Evolutionary conservation across 2,329 filamentous ascomycete species (phyloP).

Genomic region (Diaporthe citri): DNA sequence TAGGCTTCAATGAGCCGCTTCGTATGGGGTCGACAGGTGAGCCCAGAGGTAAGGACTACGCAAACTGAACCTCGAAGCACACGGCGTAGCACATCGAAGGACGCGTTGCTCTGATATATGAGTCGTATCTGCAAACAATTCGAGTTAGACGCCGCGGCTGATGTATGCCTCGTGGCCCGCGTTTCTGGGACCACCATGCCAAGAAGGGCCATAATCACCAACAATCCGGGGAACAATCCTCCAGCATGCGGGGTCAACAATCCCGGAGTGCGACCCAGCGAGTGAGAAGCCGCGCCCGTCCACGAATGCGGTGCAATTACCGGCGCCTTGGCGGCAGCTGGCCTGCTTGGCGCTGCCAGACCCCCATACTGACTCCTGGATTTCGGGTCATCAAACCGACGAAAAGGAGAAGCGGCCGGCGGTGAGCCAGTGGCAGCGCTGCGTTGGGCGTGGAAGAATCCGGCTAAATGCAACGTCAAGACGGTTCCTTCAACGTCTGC

Average conservation of each 20-base stretch:
- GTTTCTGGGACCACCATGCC: constrained; percentile 22
- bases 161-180: constrained; percentile 1
- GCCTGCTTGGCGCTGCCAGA: constrained; percentile 19
- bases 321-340: constrained; percentile 28
- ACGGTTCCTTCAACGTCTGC: constrained; percentile 23
- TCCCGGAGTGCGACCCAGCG: constrained; percentile 27
- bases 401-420: constrained; percentile 7
- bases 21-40: too few relatives aligned
- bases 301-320: constrained; percentile 22
- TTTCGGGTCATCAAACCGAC: constrained; percentile 32
- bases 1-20: constrained; percentile 10
- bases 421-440: constrained; percentile 15
- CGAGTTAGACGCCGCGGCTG: background rate
- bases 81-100: background rate
- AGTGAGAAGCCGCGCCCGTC: constrained; percentile 1
- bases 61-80: background rate
- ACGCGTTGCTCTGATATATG: constrained; percentile 15
- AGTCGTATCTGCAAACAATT: background rate
- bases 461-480: constrained; percentile 34
- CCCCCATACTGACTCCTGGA: background rate
- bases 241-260: constrained; percentile 24
- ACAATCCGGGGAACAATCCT: constrained; percentile 28
- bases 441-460: constrained; percentile 12
- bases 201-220: background rate
- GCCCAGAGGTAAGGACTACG: background rate